Evolutionary conservation across 1,139 yeast species (phyloP), one percentile per base, ranked within the genome.

Genomic region (Geotrichum macrosporum): DNA sequence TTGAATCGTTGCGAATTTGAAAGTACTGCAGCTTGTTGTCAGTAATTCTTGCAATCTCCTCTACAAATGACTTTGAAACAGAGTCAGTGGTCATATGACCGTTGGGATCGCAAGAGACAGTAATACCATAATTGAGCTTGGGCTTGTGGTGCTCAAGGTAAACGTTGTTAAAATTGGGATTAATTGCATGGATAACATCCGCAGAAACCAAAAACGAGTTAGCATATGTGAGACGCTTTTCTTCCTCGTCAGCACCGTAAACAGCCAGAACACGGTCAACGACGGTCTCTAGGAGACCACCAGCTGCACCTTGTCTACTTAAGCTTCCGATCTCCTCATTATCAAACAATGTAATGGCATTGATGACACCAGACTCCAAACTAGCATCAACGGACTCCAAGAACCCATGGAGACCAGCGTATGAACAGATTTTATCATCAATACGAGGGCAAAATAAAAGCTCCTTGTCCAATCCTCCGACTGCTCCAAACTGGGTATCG

Each of bases 111-210:
- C 80, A 69, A 5, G 86, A 75, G 26, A 86, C 64, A 1, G 86
- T 72, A 46, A 85, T 66, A 41, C 95, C 95, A 41, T 74, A 77
- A 67, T 86, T 86, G 53, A 92, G 87, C 49, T 78, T 66, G 20
- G 95, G 94, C 60, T 77, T 79, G 69, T 85, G 92, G 61, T 79
- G 65, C 55, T 80, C 84, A 60, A 85, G 71, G 66, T 85, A 84
- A 21, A 76, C 82, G 39, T 53, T 54, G 44, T 76, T 67, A 65
- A 87, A 88, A 69, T 89, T 89, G 53, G 97, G 97, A 67, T 92
- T 95, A 44, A 86, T 83, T 40, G 96, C 96, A 65, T 89, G 98
- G 6, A 94, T 94, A 72, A 87, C 94, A 65, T 89, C 98, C 1
- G 96, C 84, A 0, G 96, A 87, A 49, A 89, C 67, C 57, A 89